phyloP scores from a whole-genome alignment of 352 stramenopile species.

The Pilasporangium apinafurcum region DNA sequence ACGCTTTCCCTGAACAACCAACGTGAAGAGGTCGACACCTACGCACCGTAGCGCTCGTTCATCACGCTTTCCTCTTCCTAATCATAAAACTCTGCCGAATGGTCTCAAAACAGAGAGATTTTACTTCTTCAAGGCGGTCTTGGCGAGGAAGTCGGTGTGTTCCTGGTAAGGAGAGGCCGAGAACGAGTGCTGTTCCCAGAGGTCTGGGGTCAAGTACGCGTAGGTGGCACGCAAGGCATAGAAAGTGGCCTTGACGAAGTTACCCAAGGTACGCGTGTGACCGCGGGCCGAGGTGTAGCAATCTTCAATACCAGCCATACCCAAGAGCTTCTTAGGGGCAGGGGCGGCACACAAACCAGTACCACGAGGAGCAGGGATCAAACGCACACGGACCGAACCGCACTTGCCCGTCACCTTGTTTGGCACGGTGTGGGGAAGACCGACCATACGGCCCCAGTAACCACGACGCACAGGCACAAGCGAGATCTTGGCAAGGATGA shows the following conservation, averaged over 20 bases:
- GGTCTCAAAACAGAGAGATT: conserved; percentile 1
- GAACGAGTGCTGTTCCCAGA: conserved; percentile 97
- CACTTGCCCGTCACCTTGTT: conserved; percentile 99
- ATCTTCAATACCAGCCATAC: conserved; percentile 98
- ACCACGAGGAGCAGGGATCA: conserved; percentile 99
- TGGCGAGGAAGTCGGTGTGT: conserved; percentile 99
- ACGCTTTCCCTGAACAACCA: conserved; percentile 61
- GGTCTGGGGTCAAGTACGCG: conserved; percentile 97
- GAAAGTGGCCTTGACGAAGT: conserved; percentile 99
- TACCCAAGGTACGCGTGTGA: conserved; percentile 99
- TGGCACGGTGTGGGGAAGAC: conserved; percentile 94
- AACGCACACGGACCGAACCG: conserved; percentile 97
- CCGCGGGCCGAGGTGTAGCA: conserved; percentile 95
- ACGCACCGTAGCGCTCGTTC: conserved; percentile 87
- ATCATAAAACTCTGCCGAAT: conserved; percentile 9
- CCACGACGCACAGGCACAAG: conserved; percentile 97
- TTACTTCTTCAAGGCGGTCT: conserved; percentile 92
- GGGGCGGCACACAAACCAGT: conserved; percentile 98
- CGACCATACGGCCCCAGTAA: conserved; percentile 98
- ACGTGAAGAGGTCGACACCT: conserved; percentile 82
- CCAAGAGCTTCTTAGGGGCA: conserved; percentile 98
- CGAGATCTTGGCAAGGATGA: conserved; percentile 99
- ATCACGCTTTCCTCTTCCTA: conserved; percentile 68
- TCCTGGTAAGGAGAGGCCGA: conserved; percentile 95
- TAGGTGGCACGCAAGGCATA: conserved; percentile 98